Percentiles rank a stretch among this genome's conserved stretches.
phyloP scores from a whole-genome alignment of 352 stramenopile species.

The Achlya hypogyna region DNA sequence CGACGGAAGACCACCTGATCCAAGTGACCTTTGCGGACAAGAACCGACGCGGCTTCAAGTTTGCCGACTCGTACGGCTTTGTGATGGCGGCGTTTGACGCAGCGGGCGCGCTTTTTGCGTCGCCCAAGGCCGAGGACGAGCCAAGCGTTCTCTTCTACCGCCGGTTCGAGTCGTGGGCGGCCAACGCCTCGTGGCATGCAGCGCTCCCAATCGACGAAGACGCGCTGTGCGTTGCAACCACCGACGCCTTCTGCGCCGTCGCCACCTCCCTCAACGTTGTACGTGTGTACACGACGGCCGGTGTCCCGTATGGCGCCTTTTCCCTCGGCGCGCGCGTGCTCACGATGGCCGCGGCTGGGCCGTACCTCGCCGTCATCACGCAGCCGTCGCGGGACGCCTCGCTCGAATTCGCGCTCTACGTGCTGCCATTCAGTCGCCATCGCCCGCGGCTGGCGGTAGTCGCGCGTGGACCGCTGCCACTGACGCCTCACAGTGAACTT shows the following conservation, averaged over 20 bases:
- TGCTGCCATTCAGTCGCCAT: neutral
- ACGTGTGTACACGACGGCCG: slow-evolving; percentile 62
- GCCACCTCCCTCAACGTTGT: slow-evolving; percentile 60
- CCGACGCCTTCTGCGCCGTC: slow-evolving; percentile 61
- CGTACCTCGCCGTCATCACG: slow-evolving; percentile 58
- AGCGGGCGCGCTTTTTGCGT: slow-evolving; percentile 64
- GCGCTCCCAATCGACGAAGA: slow-evolving; percentile 59
- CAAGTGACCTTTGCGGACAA: slow-evolving; percentile 80
- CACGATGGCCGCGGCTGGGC: slow-evolving; percentile 46
- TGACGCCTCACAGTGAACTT: slow-evolving; percentile 48
- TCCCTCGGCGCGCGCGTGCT: slow-evolving; percentile 57
- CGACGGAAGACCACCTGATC: slow-evolving; percentile 40
- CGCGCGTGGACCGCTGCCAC: slow-evolving; percentile 38
- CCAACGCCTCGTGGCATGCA: slow-evolving; percentile 71
- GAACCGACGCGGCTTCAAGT: slow-evolving; percentile 73
- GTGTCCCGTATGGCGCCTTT: slow-evolving; percentile 49
- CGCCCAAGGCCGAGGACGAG: slow-evolving; percentile 43
- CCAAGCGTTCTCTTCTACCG: slow-evolving; percentile 74
- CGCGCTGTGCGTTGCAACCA: slow-evolving; percentile 52
- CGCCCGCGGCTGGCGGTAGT: slow-evolving; percentile 33
- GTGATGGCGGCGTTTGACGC: slow-evolving; percentile 63
- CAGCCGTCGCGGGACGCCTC: slow-evolving; percentile 24
- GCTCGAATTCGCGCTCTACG: slow-evolving; percentile 22
- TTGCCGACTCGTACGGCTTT: slow-evolving; percentile 78
- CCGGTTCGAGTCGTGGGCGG: slow-evolving; percentile 74